These are phyloP conservation scores for Phyllachora maydis DNA, from an alignment of 2,329 filamentous ascomycete species.

Conservation along the genomic window DNA sequence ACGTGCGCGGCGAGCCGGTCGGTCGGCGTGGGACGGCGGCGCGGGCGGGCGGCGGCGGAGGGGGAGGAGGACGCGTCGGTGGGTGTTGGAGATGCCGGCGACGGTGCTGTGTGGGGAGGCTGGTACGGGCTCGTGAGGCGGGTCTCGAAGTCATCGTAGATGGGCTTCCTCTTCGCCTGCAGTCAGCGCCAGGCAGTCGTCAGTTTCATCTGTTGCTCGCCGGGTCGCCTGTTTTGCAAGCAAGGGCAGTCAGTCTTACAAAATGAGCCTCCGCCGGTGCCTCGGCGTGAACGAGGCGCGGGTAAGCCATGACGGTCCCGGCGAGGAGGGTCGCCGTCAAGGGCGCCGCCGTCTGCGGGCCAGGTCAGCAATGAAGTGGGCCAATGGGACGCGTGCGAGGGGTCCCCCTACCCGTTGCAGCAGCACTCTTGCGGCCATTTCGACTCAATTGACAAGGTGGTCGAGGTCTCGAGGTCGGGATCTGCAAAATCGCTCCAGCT, in stretches of 20 bases:
- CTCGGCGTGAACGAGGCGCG: slow-evolving; percentile 29
- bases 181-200: too few relatives aligned
- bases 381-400: slow-evolving; percentile 2
- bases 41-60: slow-evolving; percentile 8
- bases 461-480: too few relatives aligned
- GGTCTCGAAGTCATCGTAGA: slow-evolving; percentile 54
- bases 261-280: slow-evolving; percentile 14
- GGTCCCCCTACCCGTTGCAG: slow-evolving; percentile 26
- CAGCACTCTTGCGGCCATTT: slow-evolving; percentile 39
- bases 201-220: too few relatives aligned
- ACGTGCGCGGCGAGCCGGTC: slow-evolving; percentile 76
- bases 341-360: slow-evolving; percentile 28
- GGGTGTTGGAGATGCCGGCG: slow-evolving; percentile 6
- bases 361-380: slow-evolving; percentile 1
- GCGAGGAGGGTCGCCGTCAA: slow-evolving; percentile 29
- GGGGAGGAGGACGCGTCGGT: too few relatives aligned
- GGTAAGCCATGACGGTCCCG: slow-evolving; percentile 23
- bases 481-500: too few relatives aligned
- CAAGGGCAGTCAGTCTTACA: background rate
- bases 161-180: slow-evolving; percentile 35
- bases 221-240: too few relatives aligned
- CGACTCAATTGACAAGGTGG: slow-evolving; percentile 21
- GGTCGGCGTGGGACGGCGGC: slow-evolving; percentile 59
- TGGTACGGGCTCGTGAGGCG: slow-evolving; percentile 9
- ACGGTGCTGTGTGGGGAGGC: slow-evolving; percentile 4